Percentiles rank a stretch among this genome's conserved stretches.
These are phyloP conservation scores for Fusarium haematococcum DNA, from an alignment of 2,329 filamentous ascomycete genomes.

Conservation along the genomic window DNA sequence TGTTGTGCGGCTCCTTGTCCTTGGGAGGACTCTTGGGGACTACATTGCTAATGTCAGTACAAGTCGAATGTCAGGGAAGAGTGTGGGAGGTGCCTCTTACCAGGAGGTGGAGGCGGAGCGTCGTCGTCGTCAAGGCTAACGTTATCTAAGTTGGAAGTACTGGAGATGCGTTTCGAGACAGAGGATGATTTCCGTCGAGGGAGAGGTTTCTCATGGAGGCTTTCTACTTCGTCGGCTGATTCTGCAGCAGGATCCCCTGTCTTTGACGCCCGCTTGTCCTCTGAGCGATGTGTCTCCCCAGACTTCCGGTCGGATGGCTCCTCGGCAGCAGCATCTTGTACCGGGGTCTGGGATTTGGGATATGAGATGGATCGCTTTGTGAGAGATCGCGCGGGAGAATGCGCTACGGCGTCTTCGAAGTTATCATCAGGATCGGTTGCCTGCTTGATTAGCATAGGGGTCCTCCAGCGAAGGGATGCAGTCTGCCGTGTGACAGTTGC, in stretches of 20 bases:
- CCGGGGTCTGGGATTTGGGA: constrained; percentile 48
- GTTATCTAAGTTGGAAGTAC: constrained; percentile 64
- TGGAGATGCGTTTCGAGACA: constrained; percentile 59
- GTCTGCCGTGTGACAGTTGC: constrained; percentile 34
- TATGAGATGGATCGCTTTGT: constrained; percentile 59
- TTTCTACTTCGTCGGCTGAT: constrained; percentile 25
- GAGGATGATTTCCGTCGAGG: constrained; percentile 52
- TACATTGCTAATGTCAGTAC: constrained; percentile 36
- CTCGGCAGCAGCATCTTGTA: constrained; percentile 25
- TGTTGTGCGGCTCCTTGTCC: constrained; percentile 58
- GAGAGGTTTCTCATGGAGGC: constrained; percentile 26
- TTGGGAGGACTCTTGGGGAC: constrained; percentile 48
- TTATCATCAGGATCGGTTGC: constrained; percentile 53
- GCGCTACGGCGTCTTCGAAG: constrained; percentile 86
- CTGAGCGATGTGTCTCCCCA: constrained; percentile 17
- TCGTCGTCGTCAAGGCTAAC: constrained; percentile 74
- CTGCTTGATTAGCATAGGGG: constrained; percentile 41
- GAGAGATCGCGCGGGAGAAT: constrained; percentile 72
- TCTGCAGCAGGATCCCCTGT: constrained; percentile 30
- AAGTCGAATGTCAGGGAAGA: neutral
- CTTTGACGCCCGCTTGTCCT: constrained; percentile 19
- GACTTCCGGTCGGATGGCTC: constrained; percentile 23
- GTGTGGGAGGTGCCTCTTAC: constrained; percentile 41
- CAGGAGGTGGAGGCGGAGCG: constrained; percentile 43
- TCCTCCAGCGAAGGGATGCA: constrained; percentile 14